phyloP scores from a whole-genome alignment of 768 basidiomycete genomes.

The Cystobasidium onofrii region DNA sequence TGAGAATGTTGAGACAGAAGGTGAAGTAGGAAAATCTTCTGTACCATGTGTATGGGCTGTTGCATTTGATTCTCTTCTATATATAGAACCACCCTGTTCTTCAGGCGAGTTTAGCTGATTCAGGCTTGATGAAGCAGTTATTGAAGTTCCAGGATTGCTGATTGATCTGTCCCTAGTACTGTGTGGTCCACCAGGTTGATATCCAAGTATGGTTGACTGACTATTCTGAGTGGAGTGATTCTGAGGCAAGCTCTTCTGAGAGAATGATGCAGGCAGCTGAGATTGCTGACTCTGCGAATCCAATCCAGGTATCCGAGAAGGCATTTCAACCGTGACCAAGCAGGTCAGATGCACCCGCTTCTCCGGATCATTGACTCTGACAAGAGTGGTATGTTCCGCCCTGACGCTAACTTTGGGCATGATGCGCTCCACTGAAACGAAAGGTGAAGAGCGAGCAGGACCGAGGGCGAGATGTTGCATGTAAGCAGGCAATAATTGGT shows the following conservation, averaged over 20 bases:
- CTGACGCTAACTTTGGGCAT: constrained; percentile 86
- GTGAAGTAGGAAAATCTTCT: constrained; percentile 30
- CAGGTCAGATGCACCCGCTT: constrained; percentile 79
- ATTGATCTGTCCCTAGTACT: neutral
- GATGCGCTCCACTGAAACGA: constrained; percentile 45
- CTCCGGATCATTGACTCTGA: constrained; percentile 55
- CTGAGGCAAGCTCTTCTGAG: neutral
- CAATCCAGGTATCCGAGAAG: constrained; percentile 48
- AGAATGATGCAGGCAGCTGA: neutral
- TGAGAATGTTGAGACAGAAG: constrained; percentile 24
- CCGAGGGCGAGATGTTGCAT: constrained; percentile 29
- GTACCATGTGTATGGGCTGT: constrained; percentile 13
- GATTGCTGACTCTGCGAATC: neutral
- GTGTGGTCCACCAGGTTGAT: neutral
- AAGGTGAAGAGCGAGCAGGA: constrained; percentile 1
- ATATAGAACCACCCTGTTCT: neutral
- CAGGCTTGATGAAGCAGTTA: neutral
- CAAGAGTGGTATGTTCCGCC: constrained; percentile 77
- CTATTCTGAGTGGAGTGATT: constrained; percentile 2
- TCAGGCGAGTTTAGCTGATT: neutral
- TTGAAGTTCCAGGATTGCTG: neutral
- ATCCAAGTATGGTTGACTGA: constrained; percentile 15
- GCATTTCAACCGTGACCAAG: constrained; percentile 85
- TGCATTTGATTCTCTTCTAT: constrained; percentile 20
- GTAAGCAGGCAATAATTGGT: constrained; percentile 25